Conservation (phyloP, 805 yeast genomes). For the Ogataea nakhonphanomensis region DNA sequence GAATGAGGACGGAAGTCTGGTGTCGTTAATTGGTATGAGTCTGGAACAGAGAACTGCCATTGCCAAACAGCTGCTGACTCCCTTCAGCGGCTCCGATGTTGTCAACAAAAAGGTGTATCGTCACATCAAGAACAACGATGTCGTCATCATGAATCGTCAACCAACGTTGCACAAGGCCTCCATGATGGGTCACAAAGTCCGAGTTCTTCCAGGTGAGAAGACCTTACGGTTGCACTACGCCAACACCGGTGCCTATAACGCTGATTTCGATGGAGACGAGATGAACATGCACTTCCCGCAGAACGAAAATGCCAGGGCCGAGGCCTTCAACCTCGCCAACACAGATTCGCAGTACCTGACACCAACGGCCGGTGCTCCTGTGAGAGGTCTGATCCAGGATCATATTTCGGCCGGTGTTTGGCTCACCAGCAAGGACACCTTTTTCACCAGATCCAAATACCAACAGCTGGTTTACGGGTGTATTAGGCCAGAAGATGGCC, state of each 20-base stretch:
- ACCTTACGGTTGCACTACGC: conserved; percentile 96
- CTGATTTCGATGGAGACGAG: conserved; percentile 99
- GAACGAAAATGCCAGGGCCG: conserved; percentile 94
- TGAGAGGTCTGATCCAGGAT: conserved; percentile 98
- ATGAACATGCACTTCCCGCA: conserved; percentile 99
- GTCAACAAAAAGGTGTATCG: conserved; percentile 91
- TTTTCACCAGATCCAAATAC: conserved; percentile 86
- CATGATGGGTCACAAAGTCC: conserved; percentile 98
- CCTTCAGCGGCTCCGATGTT: conserved; percentile 57
- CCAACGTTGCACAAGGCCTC: conserved; percentile 99
- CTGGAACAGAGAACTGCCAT: conserved; percentile 90
- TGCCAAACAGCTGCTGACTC: conserved; percentile 92
- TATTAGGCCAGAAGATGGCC: conserved; percentile 96
- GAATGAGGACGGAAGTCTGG: conserved; percentile 86
- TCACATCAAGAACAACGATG: conserved; percentile 92
- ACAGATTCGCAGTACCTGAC: conserved; percentile 97
- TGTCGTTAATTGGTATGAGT: conserved; percentile 84
- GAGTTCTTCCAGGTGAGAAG: conserved; percentile 96
- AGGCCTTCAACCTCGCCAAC: conserved; percentile 90
- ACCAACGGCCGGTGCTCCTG: conserved; percentile 97
- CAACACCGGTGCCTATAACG: conserved; percentile 97
- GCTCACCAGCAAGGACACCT: conserved; percentile 90
- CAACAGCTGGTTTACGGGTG: conserved; percentile 93
- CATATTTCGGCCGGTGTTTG: conserved; percentile 99
- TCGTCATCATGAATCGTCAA: conserved; percentile 97